Base-by-base conservation (phyloP, 768 basidiomycete genomes). In the Leucocoprinus sp. region DNA sequence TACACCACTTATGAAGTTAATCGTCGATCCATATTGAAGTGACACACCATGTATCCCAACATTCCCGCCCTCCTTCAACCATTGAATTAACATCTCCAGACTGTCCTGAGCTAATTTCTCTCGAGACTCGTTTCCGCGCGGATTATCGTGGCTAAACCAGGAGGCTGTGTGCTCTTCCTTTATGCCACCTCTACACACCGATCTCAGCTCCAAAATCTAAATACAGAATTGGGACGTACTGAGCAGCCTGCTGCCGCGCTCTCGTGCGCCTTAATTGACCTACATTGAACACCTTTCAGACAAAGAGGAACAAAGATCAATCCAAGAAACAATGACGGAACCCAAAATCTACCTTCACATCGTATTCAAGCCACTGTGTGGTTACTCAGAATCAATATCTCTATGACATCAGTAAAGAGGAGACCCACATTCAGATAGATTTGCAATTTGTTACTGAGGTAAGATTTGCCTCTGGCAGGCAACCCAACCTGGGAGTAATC, bases 401-500 rank as follows among this genome's bases (percentile, higher is more conserved):
- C 8, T 4, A 22, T 50, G 39, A 39, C 7, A 15, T 22, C 7
- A 27, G 3, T 9, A 12, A 24, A 2, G 42, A 24, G 50, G 22
- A 18, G 15, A 60, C 75, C 52, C 52, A 91, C 95, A 64, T 89
- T 87, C 33, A 99, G 73, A 61, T 99, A 99, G 49, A 93, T 79
- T 84, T 82, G 92, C 50, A 99, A 78, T 67, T 95, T 98, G 65
- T 99, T 99, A 62, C 89, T 93, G 49, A 99, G 78, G 64, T 97
- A 99, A 2, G 93, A 97, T 67, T 99, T 99, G 14, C 96, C 96
- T 48, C 96, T 75, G 2, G 96, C 96, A n/a, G 96, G 96, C 35
- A 99, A 65, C 22, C 96, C 96, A 49, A 98, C 92, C 91, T 93
- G 53, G 31, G 21, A 28, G 15, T 17, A 18, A n/a, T n/a, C 9